Evolutionary conservation across 2,329 filamentous ascomycete species (phyloP).

Genomic region (Epichloe sibirici): DNA sequence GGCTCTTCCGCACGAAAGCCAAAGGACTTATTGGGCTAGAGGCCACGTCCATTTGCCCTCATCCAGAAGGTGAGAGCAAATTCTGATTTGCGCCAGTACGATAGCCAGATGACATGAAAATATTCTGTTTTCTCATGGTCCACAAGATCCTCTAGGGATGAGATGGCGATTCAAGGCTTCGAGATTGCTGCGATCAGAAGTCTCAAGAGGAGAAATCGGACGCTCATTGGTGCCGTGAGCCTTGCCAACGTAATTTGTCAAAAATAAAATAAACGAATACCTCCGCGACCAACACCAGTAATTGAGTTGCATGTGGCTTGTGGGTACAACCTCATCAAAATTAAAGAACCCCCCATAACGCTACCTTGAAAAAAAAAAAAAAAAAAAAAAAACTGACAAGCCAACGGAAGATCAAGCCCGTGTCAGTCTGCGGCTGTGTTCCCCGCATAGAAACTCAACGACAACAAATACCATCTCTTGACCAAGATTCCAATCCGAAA

Average conservation of each 20-base stretch:
- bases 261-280: neutral
- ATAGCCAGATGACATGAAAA: neutral
- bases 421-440: neutral
- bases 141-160: neutral
- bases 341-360: neutral
- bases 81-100: neutral
- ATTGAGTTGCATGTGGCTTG: neutral
- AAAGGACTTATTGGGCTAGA: neutral
- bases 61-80: neutral
- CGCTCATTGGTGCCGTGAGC: neutral
- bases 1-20: neutral
- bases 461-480: slow-evolving; percentile 1
- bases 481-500: neutral
- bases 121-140: neutral
- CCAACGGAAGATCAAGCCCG: neutral
- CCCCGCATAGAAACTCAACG: neutral
- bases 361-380: neutral
- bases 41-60: neutral
- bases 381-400: neutral
- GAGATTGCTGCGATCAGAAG: neutral
- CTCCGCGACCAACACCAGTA: neutral
- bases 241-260: neutral
- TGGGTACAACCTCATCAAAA: neutral
- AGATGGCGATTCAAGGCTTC: neutral
- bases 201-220: neutral